Evolutionary conservation across 257 asterid species (phyloP), one percentile per base, ranked within the genome.

Genomic region (Mentha longifolia): DNA sequence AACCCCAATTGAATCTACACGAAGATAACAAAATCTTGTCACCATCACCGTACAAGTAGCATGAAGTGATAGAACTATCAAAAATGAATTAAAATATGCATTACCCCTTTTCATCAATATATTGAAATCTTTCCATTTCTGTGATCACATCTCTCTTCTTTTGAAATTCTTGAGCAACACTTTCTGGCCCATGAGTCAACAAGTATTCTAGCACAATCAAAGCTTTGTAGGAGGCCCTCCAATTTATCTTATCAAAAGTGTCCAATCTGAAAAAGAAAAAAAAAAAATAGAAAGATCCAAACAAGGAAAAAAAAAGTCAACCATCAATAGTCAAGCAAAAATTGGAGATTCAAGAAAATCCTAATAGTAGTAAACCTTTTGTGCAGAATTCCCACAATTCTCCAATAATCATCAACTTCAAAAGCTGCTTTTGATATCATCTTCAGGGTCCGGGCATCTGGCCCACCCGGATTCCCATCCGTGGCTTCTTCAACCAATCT

Each of bases 131-230:
- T 64, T 79, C 91, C 82, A 87, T 85, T 65, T 86, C 81, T 68
- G 8, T 65, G 6, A 93, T 84, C 16, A 67, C 87, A 80, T 85
- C 93, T 75, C 73, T 76, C 10, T 91, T 96, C 50, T 33, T 19
- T 76, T 84, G 89, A 71, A 93, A 93, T 84, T 93, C 98, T 68
- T 82, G 86, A 4, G 92, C 86, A 54, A 89, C 85, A 71, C 95
- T 89, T 68, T 81, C 94, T 42, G 98, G 98, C 14, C 98, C 98
- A 83, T 93, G 97, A 73, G 95, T 89, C 87, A 93, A 74, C 88
- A 91, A 67, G 73, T 94, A 77, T 54, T 91, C 98, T 6, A 91
- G 30, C 77, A 94, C 89, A 25, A 87, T 79, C 83, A 91, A 59
- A 70, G 95, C 91, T 76, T 86, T 85, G 61, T 94, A 94, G 12